These are phyloP conservation scores for Rhizopogon roseolus DNA, from an alignment of 768 basidiomycete species.

Conservation along the genomic window DNA sequence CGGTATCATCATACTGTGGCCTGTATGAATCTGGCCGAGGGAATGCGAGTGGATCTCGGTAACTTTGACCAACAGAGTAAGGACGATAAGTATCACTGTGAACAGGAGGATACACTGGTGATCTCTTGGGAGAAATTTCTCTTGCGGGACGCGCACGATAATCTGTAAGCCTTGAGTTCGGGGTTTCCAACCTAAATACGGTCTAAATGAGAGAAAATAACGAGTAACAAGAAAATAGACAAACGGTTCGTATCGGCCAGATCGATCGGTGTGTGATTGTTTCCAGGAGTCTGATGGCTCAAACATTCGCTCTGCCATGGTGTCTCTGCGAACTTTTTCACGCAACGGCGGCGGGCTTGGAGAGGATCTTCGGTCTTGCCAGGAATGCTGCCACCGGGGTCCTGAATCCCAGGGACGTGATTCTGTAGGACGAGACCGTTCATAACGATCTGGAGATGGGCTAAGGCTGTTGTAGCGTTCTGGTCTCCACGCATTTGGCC, in stretches of 20 bases:
- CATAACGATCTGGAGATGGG: slow-evolving; percentile 51
- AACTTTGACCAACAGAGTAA: slow-evolving; percentile 23
- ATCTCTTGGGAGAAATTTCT: slow-evolving; percentile 34
- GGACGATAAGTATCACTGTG: slow-evolving; percentile 52
- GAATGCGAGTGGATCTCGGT: slow-evolving; percentile 35
- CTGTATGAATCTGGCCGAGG: slow-evolving; percentile 46
- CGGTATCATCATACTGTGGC: slow-evolving; percentile 36
- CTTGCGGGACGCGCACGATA: slow-evolving; percentile 27
- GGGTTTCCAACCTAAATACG: slow-evolving; percentile 19
- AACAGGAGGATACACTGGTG: slow-evolving; percentile 25
- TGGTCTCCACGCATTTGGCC: slow-evolving; percentile 34
- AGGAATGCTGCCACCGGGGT: slow-evolving; percentile 35
- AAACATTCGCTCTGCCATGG: slow-evolving; percentile 51
- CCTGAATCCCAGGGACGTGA: slow-evolving; percentile 43
- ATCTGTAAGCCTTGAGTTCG: slow-evolving; percentile 32
- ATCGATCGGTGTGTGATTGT: slow-evolving; percentile 46
- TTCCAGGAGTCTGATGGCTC: slow-evolving; percentile 75
- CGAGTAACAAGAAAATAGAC: slow-evolving; percentile 21
- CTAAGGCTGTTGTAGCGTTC: slow-evolving; percentile 37
- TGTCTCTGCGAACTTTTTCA: slow-evolving; percentile 31
- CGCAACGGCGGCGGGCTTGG: slow-evolving; percentile 29
- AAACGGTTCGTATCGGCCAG: slow-evolving; percentile 36
- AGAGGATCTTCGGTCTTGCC: slow-evolving; percentile 40
- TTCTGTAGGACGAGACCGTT: slow-evolving; percentile 34
- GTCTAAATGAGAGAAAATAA: slow-evolving; percentile 11